Evolutionary conservation across 768 basidiomycete genomes (phyloP).

Genomic region (Leucocoprinus birnbaumii): DNA sequence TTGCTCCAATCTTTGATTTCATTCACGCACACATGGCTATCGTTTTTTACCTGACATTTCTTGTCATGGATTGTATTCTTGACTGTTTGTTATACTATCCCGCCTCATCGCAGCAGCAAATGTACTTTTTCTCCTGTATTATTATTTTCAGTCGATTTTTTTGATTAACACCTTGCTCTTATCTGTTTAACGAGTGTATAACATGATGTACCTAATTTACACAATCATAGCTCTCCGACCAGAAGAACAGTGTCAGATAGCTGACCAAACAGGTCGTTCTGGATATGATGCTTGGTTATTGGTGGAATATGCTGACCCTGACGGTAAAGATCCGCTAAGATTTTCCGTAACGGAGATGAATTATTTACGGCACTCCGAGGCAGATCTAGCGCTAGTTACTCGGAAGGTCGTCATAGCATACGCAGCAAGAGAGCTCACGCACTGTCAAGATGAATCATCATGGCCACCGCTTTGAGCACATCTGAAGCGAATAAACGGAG

Average conservation of each 20-base stretch:
- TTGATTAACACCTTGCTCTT: neutral
- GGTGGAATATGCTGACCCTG: too few relatives aligned
- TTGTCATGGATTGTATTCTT: too few relatives aligned
- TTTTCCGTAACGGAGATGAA: too few relatives aligned
- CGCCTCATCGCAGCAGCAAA: neutral
- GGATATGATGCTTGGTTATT: too few relatives aligned
- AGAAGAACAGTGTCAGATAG: neutral
- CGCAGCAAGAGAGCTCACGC: neutral
- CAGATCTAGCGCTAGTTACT: too few relatives aligned
- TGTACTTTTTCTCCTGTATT: neutral
- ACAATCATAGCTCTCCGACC: neutral
- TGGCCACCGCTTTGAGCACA: neutral
- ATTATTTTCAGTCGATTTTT: neutral
- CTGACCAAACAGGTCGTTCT: neutral
- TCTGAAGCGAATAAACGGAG: neutral
- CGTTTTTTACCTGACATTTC: neutral
- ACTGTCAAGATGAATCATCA: neutral
- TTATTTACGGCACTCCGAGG: too few relatives aligned
- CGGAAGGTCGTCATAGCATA: neutral
- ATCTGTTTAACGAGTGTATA: neutral
- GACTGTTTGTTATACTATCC: neutral
- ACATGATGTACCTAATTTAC: neutral
- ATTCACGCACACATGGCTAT: slow-evolving; percentile 2
- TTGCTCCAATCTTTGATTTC: slow-evolving; percentile 9
- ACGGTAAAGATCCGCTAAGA: too few relatives aligned